These are phyloP conservation scores for Raphanus sativus DNA, from an alignment of 345 rosid species.

Conservation along the genomic window DNA sequence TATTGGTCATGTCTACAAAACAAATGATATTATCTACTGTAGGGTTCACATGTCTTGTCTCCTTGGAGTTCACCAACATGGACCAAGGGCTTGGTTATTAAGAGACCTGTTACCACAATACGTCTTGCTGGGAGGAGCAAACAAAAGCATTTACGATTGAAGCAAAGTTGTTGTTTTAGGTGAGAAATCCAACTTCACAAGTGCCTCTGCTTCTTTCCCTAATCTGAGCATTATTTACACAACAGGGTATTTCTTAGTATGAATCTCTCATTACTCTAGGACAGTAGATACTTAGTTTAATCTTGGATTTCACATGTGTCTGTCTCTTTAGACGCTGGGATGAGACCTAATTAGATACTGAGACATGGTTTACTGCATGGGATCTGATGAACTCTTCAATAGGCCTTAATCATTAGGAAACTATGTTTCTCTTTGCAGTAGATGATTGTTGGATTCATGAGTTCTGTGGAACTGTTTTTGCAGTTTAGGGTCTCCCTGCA, in stretches of 20 bases:
- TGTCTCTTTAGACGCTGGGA: neutral
- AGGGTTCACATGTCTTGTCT: slow-evolving; percentile 70
- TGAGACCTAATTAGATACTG: slow-evolving; percentile 12
- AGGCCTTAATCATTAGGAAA: neutral
- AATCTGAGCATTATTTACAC: neutral
- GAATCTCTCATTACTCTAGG: slow-evolving; percentile 1
- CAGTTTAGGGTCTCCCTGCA: slow-evolving; percentile 63
- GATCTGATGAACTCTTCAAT: slow-evolving; percentile 2
- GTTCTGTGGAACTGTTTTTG: slow-evolving; percentile 37
- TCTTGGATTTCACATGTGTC: neutral
- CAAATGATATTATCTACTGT: slow-evolving; percentile 2
- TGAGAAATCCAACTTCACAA: slow-evolving; percentile 30
- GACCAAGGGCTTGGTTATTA: slow-evolving; percentile 53
- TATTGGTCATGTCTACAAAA: neutral
- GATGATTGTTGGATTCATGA: slow-evolving; percentile 9
- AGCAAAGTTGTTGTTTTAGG: slow-evolving; percentile 50
- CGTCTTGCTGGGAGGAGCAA: slow-evolving; percentile 51
- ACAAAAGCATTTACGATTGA: slow-evolving; percentile 45
- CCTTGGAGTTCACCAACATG: slow-evolving; percentile 57
- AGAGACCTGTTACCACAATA: slow-evolving; percentile 45
- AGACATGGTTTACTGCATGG: neutral
- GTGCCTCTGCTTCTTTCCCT: slow-evolving; percentile 17
- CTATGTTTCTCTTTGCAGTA: neutral
- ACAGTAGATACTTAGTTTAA: neutral
- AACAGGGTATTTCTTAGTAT: neutral